Percentiles rank a stretch among this genome's conserved stretches.
Evolutionary conservation across 139 green algal species (phyloP).

Genomic region (Nannochloris sp.): DNA sequence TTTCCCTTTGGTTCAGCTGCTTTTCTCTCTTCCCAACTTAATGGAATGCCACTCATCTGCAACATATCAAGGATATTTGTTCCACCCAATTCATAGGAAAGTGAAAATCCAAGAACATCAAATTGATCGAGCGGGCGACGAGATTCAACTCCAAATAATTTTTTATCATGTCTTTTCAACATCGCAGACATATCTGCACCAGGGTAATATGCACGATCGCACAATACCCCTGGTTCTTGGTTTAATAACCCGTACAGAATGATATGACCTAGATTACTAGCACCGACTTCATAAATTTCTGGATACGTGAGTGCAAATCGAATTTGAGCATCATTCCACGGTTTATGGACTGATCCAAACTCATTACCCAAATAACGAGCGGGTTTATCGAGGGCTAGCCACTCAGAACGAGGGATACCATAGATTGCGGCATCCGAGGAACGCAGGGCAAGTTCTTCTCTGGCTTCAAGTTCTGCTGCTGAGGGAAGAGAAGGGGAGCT

Average conservation of each 20-base stretch:
- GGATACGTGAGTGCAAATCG: conserved; percentile 71
- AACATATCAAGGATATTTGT: conserved; percentile 76
- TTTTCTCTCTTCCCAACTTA: conserved; percentile 36
- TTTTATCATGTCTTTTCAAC: conserved; percentile 34
- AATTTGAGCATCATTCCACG: conserved; percentile 42
- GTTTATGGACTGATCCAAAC: conserved; percentile 69
- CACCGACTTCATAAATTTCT: conserved; percentile 62
- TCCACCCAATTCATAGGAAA: conserved; percentile 53
- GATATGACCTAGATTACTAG: conserved; percentile 70
- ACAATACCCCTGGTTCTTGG: conserved; percentile 43
- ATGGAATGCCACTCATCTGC: conserved; percentile 27
- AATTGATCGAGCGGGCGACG: conserved; percentile 44
- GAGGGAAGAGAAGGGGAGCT: neutral
- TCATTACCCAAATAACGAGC: conserved; percentile 72
- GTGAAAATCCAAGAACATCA: conserved; percentile 56
- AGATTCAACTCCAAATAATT: conserved; percentile 59
- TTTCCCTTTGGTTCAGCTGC: conserved; percentile 3
- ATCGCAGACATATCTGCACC: conserved; percentile 24
- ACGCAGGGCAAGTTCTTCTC: conserved; percentile 12
- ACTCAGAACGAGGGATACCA: conserved; percentile 38
- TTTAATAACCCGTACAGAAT: conserved; percentile 67
- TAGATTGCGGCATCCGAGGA: conserved; percentile 32
- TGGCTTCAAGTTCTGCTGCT: neutral
- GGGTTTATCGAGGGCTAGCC: conserved; percentile 34
- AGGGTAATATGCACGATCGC: conserved; percentile 63